Evolutionary conservation across 1,284 basidiomycete species (phyloP).

Genomic region (Flammula alnicola): DNA sequence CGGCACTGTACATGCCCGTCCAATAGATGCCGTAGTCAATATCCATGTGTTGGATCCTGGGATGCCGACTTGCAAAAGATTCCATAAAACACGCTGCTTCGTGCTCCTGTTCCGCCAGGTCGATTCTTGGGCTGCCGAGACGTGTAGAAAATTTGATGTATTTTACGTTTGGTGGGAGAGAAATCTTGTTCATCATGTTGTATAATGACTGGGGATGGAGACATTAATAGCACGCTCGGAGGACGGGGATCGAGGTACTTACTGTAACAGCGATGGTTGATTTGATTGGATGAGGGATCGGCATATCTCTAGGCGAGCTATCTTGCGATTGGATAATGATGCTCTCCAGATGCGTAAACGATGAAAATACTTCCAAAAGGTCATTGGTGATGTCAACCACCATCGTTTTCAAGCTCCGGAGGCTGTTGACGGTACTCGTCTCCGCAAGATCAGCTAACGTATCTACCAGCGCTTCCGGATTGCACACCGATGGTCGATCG

Average conservation of each 20-base stretch:
- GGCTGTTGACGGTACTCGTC: conserved; percentile 20
- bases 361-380: conserved; percentile 25
- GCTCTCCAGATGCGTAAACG: conserved; percentile 25
- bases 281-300: conserved; percentile 19
- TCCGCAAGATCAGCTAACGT: conserved; percentile 25
- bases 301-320: conserved; percentile 21
- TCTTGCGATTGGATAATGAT: conserved; percentile 31
- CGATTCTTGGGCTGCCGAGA: conserved; percentile 27
- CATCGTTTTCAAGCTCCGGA: conserved; percentile 25
- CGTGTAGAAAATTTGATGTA: conserved; percentile 30
- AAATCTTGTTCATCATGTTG: conserved; percentile 23
- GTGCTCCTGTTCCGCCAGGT: conserved; percentile 25
- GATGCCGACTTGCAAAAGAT: conserved; percentile 25
- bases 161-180: conserved; percentile 25
- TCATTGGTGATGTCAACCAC: conserved; percentile 28
- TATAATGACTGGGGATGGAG: conserved; percentile 28
- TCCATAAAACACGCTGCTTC: conserved; percentile 30
- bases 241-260: conserved; percentile 4
- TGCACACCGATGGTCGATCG: conserved; percentile 25
- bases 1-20: conserved; percentile 32
- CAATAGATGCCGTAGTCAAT: conserved; percentile 37
- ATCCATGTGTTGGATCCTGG: conserved; percentile 26
- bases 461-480: conserved; percentile 25
- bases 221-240: not conserved
- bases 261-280: conserved; percentile 29